Conservation (phyloP, 2,329 filamentous ascomycete species). For the Paracamarosporium sp. region DNA sequence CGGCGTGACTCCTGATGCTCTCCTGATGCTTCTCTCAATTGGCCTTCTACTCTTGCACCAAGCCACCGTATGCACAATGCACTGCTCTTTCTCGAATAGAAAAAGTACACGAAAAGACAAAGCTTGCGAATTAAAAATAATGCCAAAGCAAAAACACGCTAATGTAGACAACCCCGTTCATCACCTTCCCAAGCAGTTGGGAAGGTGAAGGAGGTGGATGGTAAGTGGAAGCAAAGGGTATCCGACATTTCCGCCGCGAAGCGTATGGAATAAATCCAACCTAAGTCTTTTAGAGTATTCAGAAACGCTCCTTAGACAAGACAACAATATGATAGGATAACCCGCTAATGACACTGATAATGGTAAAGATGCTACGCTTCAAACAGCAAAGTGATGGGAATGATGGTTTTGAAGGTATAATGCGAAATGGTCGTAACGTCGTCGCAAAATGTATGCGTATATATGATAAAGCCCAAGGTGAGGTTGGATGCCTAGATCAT, state of each 20-base stretch:
- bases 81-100: neutral
- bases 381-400: constrained; percentile 23
- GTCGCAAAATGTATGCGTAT: constrained; percentile 26
- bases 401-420: constrained; percentile 30
- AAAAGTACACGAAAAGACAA: constrained; percentile 13
- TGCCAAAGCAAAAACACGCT: constrained; percentile 7
- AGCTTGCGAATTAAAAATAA: constrained; percentile 10
- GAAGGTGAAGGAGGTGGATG: constrained; percentile 6
- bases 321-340: constrained; percentile 17
- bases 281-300: constrained; percentile 19
- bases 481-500: constrained; percentile 38
- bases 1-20: neutral
- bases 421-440: constrained; percentile 34
- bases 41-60: constrained; percentile 14
- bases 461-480: constrained; percentile 8
- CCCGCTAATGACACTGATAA: constrained; percentile 33
- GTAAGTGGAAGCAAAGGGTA: constrained; percentile 33
- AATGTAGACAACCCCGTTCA: constrained; percentile 6
- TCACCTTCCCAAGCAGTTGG: neutral
- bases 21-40: neutral
- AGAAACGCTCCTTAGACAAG: constrained; percentile 5
- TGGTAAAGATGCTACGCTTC: constrained; percentile 30
- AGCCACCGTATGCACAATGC: constrained; percentile 14
- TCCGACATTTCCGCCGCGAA: constrained; percentile 42
- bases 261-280: constrained; percentile 28